A percentile compares a stretch with the other conserved stretches of the same genome.
Conservation (phyloP, 257 asterid genomes). For the Jacaranda copaia region DNA sequence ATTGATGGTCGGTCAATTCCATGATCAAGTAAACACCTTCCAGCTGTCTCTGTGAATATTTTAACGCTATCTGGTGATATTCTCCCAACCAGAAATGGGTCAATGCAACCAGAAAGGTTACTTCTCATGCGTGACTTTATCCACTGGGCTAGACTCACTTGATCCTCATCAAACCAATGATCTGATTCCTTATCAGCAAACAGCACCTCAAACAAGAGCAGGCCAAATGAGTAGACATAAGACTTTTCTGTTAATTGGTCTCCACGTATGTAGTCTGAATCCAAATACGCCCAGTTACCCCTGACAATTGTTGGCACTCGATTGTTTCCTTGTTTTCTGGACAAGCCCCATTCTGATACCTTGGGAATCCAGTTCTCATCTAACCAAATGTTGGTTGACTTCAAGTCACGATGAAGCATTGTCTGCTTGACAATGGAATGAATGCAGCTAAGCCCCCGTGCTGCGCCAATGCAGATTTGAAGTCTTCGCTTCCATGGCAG, state of each 20-base stretch:
- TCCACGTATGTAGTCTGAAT: conserved; percentile 66
- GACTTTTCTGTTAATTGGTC: conserved; percentile 55
- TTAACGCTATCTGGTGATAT: conserved; percentile 59
- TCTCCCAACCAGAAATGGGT: conserved; percentile 58
- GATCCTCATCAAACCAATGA: conserved; percentile 64
- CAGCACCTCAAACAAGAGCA: conserved; percentile 62
- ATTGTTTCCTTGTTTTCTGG: conserved; percentile 39
- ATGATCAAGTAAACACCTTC: conserved; percentile 59
- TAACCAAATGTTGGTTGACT: conserved; percentile 65
- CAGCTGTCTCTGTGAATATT: conserved; percentile 58
- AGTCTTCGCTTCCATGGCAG: conserved; percentile 74
- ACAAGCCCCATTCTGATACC: conserved; percentile 62
- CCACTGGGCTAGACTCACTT: conserved; percentile 66
- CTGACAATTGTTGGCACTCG: conserved; percentile 32
- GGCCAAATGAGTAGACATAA: conserved; percentile 61
- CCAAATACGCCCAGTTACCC: conserved; percentile 48
- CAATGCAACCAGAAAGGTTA: conserved; percentile 49
- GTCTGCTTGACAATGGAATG: conserved; percentile 55
- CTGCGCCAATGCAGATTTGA: conserved; percentile 67
- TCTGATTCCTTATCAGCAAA: conserved; percentile 55
- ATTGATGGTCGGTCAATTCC: conserved; percentile 64
- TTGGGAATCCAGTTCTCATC: conserved; percentile 64
- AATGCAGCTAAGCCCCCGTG: conserved; percentile 55
- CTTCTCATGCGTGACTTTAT: conserved; percentile 58
- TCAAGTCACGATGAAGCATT: conserved; percentile 58